Conservation (phyloP, 257 asterid species). For the Thymus quinquecostatus region DNA sequence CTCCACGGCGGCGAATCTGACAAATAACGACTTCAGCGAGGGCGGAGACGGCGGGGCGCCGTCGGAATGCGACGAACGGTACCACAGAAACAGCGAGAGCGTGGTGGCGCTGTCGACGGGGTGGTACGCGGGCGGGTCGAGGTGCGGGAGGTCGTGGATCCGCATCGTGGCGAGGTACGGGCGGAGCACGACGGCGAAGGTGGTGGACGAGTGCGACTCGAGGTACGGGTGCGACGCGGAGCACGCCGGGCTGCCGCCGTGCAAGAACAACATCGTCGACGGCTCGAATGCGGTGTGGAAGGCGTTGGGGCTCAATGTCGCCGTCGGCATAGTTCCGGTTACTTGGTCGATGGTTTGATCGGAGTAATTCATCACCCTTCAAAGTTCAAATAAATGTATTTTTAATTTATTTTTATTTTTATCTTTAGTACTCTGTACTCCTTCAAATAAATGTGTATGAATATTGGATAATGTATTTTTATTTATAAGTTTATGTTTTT, state of each 20-base stretch:
- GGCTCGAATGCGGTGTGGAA: conserved; percentile 43
- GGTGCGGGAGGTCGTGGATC: conserved; percentile 39
- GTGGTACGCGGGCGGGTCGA: conserved; percentile 39
- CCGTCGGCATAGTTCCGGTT: conserved; percentile 28
- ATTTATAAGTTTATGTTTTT: too few species aligned
- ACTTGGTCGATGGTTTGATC: conserved; percentile 28
- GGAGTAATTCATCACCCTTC: too few species aligned
- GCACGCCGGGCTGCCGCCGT: conserved; percentile 45
- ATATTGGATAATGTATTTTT: too few species aligned
- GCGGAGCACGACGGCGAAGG: conserved; percentile 51
- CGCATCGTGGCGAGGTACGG: conserved; percentile 41
- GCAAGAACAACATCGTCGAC: conserved; percentile 39
- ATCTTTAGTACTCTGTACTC: too few species aligned
- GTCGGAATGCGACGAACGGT: conserved; percentile 40
- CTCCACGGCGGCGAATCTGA: conserved; percentile 46
- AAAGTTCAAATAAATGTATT: too few species aligned
- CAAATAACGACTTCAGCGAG: conserved; percentile 45
- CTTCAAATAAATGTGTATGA: too few species aligned
- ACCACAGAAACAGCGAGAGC: conserved; percentile 38
- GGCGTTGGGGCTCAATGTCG: conserved; percentile 35
- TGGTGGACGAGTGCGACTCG: conserved; percentile 65
- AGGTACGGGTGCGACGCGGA: conserved; percentile 49
- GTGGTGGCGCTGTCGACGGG: conserved; percentile 59
- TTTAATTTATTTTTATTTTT: too few species aligned
- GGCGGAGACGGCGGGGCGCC: conserved; percentile 48